These are phyloP conservation scores for Cercospora janseana DNA, from an alignment of 2,329 filamentous ascomycete species.

Conservation along the genomic window DNA sequence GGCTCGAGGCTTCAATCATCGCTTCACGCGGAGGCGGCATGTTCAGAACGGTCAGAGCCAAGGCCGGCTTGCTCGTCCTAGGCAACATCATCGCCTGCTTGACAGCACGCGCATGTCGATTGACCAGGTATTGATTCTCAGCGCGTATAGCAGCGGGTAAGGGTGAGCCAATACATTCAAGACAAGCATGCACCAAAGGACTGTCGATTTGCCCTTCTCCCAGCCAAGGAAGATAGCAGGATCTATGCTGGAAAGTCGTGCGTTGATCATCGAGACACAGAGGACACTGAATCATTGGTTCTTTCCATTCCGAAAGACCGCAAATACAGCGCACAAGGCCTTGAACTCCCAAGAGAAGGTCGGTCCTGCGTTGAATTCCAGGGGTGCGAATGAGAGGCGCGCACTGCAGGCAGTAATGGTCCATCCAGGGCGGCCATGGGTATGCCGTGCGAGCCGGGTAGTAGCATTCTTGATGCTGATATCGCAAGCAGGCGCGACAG, in stretches of 20 bases:
- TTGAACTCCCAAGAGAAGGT: neutral
- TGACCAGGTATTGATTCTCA: too few relatives aligned
- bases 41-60: too few relatives aligned
- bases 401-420: neutral
- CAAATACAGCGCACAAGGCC: neutral
- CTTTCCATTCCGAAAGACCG: neutral
- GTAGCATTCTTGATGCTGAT: conserved; percentile 2
- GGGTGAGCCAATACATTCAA: neutral
- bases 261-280: neutral
- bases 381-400: neutral
- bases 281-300: neutral
- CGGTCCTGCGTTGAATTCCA: neutral
- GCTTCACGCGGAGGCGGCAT: too few relatives aligned
- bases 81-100: too few relatives aligned
- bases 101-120: too few relatives aligned
- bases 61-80: too few relatives aligned
- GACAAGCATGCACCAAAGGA: neutral
- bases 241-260: neutral
- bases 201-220: neutral
- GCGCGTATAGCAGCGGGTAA: too few relatives aligned
- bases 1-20: too few relatives aligned
- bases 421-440: neutral
- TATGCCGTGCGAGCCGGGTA: neutral
- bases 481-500: neutral
- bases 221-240: neutral